Percentiles rank a stretch among this genome's conserved stretches.
Conservation (phyloP, 345 rosid genomes). For the Citrus cavaleriei region DNA sequence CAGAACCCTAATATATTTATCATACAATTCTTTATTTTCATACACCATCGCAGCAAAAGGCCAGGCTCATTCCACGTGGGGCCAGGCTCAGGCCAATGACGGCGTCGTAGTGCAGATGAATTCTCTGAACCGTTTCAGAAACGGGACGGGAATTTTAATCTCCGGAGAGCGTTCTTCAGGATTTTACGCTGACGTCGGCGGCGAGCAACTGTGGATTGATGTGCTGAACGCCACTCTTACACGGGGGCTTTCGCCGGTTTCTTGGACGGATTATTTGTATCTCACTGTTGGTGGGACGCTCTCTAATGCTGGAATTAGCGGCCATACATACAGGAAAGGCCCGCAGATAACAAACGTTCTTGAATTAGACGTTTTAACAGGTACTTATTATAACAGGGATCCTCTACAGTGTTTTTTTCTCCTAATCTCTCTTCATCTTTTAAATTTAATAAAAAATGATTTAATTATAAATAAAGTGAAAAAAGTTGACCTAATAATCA, state of each 20-base stretch:
- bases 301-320: slow-evolving; percentile 55
- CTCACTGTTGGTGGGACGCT: slow-evolving; percentile 52
- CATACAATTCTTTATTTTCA: slow-evolving; percentile 17
- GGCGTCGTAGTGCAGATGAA: slow-evolving; percentile 50
- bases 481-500: too few relatives aligned
- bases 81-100: slow-evolving; percentile 39
- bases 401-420: too few relatives aligned
- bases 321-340: slow-evolving; percentile 40
- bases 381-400: not conserved
- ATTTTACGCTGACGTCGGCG: slow-evolving; percentile 42
- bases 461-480: too few relatives aligned
- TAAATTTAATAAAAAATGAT: too few relatives aligned
- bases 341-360: slow-evolving; percentile 55
- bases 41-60: slow-evolving; percentile 45
- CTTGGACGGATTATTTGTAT: slow-evolving; percentile 52
- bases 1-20: slow-evolving; percentile 21
- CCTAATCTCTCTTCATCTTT: too few relatives aligned
- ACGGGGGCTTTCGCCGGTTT: slow-evolving; percentile 40
- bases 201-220: slow-evolving; percentile 46
- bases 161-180: not conserved
- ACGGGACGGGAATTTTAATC: not conserved
- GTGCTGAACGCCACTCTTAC: slow-evolving; percentile 27
- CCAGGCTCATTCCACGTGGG: slow-evolving; percentile 35
- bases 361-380: too few relatives aligned
- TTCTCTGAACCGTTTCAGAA: slow-evolving; percentile 8